phyloP scores from a whole-genome alignment of 257 asterid genomes.

The Misopates orontium region DNA sequence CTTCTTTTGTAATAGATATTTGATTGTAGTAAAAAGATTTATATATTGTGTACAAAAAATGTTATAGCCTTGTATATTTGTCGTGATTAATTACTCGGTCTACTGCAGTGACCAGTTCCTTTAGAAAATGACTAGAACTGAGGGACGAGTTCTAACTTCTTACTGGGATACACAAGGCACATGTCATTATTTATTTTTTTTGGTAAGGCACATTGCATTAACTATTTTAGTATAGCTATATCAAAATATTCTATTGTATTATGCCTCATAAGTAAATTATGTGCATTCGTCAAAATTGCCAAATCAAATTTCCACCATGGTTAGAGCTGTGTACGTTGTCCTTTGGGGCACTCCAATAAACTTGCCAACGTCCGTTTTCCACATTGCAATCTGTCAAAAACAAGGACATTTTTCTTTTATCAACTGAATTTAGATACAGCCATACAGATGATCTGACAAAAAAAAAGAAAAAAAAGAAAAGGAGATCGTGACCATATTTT shows the following conservation, averaged over 20 bases:
- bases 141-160: not conserved
- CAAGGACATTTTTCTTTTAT: no score
- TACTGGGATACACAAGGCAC: not conserved
- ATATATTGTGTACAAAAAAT: not conserved
- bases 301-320: not conserved
- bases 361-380: slow-evolving; percentile 20
- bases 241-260: no score
- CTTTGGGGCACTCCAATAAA: not conserved
- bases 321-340: slow-evolving; percentile 18
- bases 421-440: no score
- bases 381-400: no score
- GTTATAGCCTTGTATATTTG: not conserved
- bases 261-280: no score
- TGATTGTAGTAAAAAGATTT: not conserved
- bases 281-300: no score
- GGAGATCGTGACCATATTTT: no score
- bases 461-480: no score
- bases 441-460: no score
- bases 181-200: no score
- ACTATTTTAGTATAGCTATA: slow-evolving; percentile 16
- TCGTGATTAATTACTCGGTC: not conserved
- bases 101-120: not conserved
- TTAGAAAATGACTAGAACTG: not conserved
- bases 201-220: slow-evolving; percentile 22
- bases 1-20: not conserved